Evolutionary conservation across 257 asterid genomes (phyloP).

Genomic region (Solanum gracilifrons): DNA sequence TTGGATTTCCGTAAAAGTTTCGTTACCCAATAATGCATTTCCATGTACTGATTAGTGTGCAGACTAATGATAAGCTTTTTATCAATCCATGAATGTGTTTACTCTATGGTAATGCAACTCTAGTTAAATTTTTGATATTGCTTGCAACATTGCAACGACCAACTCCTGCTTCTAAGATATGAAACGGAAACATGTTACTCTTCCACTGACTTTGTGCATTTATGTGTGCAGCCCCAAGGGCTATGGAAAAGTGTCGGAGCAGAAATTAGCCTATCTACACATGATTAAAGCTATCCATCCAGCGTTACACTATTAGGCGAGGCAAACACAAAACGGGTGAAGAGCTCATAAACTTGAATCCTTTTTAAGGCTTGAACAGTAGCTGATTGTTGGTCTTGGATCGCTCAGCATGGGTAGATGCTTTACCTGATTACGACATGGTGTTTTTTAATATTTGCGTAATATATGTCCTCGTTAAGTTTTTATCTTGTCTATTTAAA

Average conservation of each 20-base stretch:
- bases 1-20: not conserved
- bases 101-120: not conserved
- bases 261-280: slow-evolving; percentile 18
- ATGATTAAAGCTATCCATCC: slow-evolving; percentile 18
- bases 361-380: not conserved
- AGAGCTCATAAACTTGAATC: not conserved
- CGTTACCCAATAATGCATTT: not conserved
- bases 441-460: not conserved
- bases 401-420: slow-evolving; percentile 17
- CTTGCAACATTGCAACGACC: not conserved
- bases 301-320: not conserved
- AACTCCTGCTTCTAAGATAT: not conserved
- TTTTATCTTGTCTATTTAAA: slow-evolving; percentile 2
- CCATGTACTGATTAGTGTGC: not conserved
- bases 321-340: not conserved
- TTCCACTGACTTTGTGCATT: not conserved
- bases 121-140: not conserved
- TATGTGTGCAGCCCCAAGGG: slow-evolving; percentile 38
- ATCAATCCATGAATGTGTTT: not conserved
- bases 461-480: not conserved
- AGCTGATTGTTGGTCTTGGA: slow-evolving; percentile 9
- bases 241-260: slow-evolving; percentile 26
- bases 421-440: not conserved
- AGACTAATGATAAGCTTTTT: not conserved
- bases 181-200: not conserved